Evolutionary conservation across 2,329 filamentous ascomycete genomes (phyloP).

Genomic region (Venturia pyrina): DNA sequence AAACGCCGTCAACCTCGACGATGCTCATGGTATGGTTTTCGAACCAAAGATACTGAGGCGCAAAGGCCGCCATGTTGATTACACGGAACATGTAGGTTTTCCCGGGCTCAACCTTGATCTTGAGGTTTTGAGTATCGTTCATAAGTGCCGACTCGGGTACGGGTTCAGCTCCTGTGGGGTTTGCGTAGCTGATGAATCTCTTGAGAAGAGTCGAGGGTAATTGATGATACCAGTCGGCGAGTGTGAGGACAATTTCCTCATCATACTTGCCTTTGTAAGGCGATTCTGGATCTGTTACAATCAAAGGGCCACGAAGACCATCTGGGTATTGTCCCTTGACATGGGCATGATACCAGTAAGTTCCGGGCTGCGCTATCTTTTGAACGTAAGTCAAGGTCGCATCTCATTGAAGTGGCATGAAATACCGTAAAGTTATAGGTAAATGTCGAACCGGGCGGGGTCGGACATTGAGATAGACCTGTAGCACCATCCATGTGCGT

Average conservation of each 20-base stretch:
- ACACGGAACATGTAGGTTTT: constrained; percentile 56
- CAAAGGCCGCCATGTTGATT: constrained; percentile 61
- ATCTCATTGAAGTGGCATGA: background rate
- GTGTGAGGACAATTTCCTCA: constrained; percentile 53
- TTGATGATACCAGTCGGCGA: constrained; percentile 68
- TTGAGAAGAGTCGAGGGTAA: constrained; percentile 33
- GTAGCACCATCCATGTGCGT: constrained; percentile 65
- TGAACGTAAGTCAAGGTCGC: constrained; percentile 14
- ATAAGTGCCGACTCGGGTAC: constrained; percentile 56
- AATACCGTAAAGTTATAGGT: constrained; percentile 57
- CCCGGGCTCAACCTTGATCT: constrained; percentile 36
- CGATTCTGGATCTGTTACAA: constrained; percentile 52
- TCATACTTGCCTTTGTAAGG: constrained; percentile 44
- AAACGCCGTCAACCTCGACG: constrained; percentile 61
- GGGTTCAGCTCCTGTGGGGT: constrained; percentile 53
- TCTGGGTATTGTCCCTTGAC: constrained; percentile 56
- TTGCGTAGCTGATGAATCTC: constrained; percentile 43
- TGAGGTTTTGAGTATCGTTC: constrained; percentile 47
- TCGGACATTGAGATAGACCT: constrained; percentile 57
- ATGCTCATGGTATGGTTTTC: constrained; percentile 57
- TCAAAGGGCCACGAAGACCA: constrained; percentile 55
- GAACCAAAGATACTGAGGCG: constrained; percentile 61
- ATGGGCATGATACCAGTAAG: constrained; percentile 61
- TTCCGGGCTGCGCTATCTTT: constrained; percentile 42
- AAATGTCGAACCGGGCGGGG: constrained; percentile 52